A percentile compares a stretch with the other conserved stretches of the same genome.
phyloP scores from a whole-genome alignment of 2,329 filamentous ascomycete genomes.

The Didymellaceae sp. region DNA sequence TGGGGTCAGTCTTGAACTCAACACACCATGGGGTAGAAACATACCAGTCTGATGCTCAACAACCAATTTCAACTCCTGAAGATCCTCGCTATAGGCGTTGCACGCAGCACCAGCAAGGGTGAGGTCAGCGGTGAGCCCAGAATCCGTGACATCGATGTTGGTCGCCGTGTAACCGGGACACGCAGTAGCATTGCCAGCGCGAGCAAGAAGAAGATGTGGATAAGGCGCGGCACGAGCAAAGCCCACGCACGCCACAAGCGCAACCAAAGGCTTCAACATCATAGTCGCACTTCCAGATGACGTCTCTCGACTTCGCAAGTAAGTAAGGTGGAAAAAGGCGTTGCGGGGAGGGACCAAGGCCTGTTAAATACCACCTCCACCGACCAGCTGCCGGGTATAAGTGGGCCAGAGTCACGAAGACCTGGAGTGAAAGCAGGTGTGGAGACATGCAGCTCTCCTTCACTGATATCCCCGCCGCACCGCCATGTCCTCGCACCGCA shows the following conservation, averaged over 20 bases:
- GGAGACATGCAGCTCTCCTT: constrained; percentile 2
- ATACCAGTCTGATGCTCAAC: constrained; percentile 68
- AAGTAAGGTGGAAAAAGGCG: not conserved
- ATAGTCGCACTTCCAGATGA: constrained; percentile 19
- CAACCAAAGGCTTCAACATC: constrained; percentile 26
- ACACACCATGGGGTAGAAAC: constrained; percentile 8
- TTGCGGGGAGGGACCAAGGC: not conserved
- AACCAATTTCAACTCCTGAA: constrained; percentile 62
- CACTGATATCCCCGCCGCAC: constrained; percentile 8
- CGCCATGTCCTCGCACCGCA: constrained; percentile 7
- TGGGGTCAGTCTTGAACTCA: not conserved
- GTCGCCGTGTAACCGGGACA: constrained; percentile 74
- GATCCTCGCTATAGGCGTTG: constrained; percentile 65
- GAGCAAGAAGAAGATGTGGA: constrained; percentile 14
- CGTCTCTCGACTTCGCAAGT: not conserved
- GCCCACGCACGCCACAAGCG: constrained; percentile 23
- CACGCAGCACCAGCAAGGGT: constrained; percentile 71
- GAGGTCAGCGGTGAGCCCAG: constrained; percentile 72
- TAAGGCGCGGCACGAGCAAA: constrained; percentile 27
- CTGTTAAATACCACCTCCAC: constrained; percentile 10
- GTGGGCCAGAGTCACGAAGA: constrained; percentile 13
- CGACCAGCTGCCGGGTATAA: constrained; percentile 11
- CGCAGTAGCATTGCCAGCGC: constrained; percentile 49
- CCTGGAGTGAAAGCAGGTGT: constrained; percentile 9
- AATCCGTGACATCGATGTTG: constrained; percentile 60